Conservation (phyloP, 108 stramenopile species). For the Schizochytrium sp. region DNA sequence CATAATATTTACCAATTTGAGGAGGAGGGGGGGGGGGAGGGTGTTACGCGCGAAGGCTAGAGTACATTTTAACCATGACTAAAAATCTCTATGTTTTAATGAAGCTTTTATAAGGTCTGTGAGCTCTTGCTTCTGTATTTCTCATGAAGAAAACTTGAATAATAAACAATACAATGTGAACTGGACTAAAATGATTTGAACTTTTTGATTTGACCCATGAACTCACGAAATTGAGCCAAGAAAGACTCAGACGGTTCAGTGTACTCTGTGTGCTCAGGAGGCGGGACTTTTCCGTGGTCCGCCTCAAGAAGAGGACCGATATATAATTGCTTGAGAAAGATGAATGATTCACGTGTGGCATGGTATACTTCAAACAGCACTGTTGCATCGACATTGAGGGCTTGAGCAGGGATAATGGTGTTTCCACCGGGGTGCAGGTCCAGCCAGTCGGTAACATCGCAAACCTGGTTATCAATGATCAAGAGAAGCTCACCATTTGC, state of each 20-base stretch:
- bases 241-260: slow-evolving; percentile 63
- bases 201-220: slow-evolving; percentile 39
- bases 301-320: slow-evolving; percentile 65
- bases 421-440: slow-evolving; percentile 66
- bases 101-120: too few species aligned
- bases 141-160: not conserved
- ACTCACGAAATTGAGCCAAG: slow-evolving; percentile 62
- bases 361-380: slow-evolving; percentile 70
- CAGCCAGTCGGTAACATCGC: slow-evolving; percentile 66
- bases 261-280: not conserved
- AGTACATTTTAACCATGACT: too few species aligned
- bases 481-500: slow-evolving; percentile 50
- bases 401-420: slow-evolving; percentile 68
- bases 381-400: slow-evolving; percentile 66
- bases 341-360: slow-evolving; percentile 68
- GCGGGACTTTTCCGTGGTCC: slow-evolving; percentile 57
- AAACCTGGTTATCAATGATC: slow-evolving; percentile 65
- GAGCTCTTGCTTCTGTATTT: not conserved
- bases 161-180: not conserved
- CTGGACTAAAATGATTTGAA: slow-evolving; percentile 62
- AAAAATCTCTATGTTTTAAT: too few species aligned
- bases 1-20: not conserved
- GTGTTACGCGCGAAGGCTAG: too few species aligned
- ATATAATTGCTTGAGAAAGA: slow-evolving; percentile 67
- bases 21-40: not conserved